Evolutionary conservation across 2,329 filamentous ascomycete genomes (phyloP), one percentile per base, ranked within the genome.

Genomic region (Aureobasidium melanogenum): DNA sequence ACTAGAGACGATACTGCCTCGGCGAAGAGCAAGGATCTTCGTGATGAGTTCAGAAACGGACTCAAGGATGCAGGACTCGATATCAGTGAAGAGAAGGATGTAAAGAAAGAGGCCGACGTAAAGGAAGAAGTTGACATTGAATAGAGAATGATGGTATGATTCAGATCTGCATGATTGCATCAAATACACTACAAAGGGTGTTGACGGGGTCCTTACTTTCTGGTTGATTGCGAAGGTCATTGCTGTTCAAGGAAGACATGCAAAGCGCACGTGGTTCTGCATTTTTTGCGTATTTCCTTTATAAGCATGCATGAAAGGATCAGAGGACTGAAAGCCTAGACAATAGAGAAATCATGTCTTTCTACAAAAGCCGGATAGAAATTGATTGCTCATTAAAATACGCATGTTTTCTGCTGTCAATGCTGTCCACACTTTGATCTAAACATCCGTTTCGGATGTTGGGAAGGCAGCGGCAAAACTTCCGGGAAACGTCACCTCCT

Each of bases 61-160:
- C 61, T 79, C 63, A 74, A 77, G 67, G 69, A 69, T 44, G 72
- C 72, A 12, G 77, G 77, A 1, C 65, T 79, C 26, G 73, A 75
- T 44, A 67, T 73, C 28, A 66, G 64, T 28, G 60, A 62, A 36
- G 32, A 58, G 19, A 3, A 58, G 15, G 55, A 56, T 22, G 9
- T 43, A 4, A 51, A 51, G 48, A 38, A 26, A 7, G 48, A 51
- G 14, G 30, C 32, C 32, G 48, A 51, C 19, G 48, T 51, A 22
- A 38, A 51, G 32, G 48, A 51, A 38, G 32, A 51, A 10, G 19
- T 19, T 10, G 48, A 36, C 17, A 32, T 51, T 12, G 8, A 36
- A 51, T 34, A 36, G 14, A 19, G 48, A 51, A 51, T 51, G 32
- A 51, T 26, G 48, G 26, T 19, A 51, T 38, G 48, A 51, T 51